Conservation (phyloP, 805 yeast species). For the Suhomyces pyralidae region DNA sequence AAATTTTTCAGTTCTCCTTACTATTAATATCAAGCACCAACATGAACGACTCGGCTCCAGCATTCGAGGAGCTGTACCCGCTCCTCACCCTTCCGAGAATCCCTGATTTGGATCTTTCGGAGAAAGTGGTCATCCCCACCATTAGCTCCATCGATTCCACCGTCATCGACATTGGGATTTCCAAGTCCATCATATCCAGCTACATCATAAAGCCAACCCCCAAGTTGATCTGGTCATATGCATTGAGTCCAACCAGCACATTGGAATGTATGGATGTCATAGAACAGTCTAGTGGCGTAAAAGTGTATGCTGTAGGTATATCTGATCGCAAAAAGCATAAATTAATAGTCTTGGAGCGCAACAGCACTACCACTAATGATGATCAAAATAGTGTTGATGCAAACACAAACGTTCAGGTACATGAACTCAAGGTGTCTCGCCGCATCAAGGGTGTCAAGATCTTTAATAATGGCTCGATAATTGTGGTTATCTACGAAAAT, state of each 20-base stretch:
- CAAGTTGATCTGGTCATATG: conserved; percentile 53
- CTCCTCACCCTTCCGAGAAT: conserved; percentile 33
- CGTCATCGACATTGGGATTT: conserved; percentile 49
- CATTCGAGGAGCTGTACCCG: conserved; percentile 30
- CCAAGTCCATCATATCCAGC: conserved; percentile 51
- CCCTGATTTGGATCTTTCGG: conserved; percentile 23
- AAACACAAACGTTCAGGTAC: conserved; percentile 4
- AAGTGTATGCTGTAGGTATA: conserved; percentile 38
- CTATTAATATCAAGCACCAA: neutral
- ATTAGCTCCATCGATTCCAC: conserved; percentile 22
- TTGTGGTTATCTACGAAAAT: conserved; percentile 21
- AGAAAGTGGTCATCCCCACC: conserved; percentile 23
- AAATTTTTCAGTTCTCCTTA: conserved; percentile 1
- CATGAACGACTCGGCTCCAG: conserved; percentile 9
- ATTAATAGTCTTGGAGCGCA: conserved; percentile 20
- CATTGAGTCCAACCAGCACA: conserved; percentile 46
- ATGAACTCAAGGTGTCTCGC: conserved; percentile 9
- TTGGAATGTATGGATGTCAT: conserved; percentile 42
- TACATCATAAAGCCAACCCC: conserved; percentile 56
- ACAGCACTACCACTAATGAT: conserved; percentile 4
- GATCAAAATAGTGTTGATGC: conserved; percentile 5
- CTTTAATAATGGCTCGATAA: conserved; percentile 6
- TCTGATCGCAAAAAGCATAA: conserved; percentile 33
- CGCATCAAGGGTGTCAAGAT: conserved; percentile 8
- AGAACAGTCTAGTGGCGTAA: conserved; percentile 4